These are phyloP conservation scores for Rhizopogon salebrosus DNA, from an alignment of 768 basidiomycete species.

Conservation along the genomic window DNA sequence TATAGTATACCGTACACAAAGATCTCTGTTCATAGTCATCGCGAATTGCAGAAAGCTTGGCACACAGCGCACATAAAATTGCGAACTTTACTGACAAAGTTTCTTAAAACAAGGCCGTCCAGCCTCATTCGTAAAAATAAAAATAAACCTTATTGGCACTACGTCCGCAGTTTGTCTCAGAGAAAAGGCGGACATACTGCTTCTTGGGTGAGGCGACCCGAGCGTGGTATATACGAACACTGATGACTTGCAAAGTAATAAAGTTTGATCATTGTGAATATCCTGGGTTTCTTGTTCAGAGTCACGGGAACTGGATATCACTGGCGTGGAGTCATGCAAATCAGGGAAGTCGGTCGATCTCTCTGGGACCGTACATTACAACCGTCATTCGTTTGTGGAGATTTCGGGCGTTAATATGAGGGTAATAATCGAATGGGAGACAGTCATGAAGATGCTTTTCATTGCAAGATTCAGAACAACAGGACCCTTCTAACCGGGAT, in stretches of 20 bases:
- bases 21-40: no score
- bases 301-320: conserved; percentile 21
- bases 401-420: conserved; percentile 35
- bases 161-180: conserved; percentile 50
- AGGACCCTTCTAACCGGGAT: conserved; percentile 17
- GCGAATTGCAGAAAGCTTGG: no score
- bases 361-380: conserved; percentile 36
- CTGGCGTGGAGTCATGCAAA: conserved; percentile 3
- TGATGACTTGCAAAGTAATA: neutral
- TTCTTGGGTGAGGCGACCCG: conserved; percentile 55
- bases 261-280: neutral
- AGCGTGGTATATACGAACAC: conserved; percentile 33
- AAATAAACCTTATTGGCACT: conserved; percentile 50
- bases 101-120: no score
- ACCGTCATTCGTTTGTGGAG: conserved; percentile 40
- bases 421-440: conserved; percentile 36
- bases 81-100: no score
- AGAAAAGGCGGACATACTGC: conserved; percentile 39
- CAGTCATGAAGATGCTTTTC: conserved; percentile 33
- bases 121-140: conserved; percentile 39
- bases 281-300: conserved; percentile 7
- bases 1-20: no score
- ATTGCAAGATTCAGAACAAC: conserved; percentile 10
- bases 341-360: neutral
- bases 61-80: no score